Percentiles rank a stretch among this genome's conserved stretches.
phyloP scores from a whole-genome alignment of 1,284 basidiomycete genomes.

The Stereum hirsutum region DNA sequence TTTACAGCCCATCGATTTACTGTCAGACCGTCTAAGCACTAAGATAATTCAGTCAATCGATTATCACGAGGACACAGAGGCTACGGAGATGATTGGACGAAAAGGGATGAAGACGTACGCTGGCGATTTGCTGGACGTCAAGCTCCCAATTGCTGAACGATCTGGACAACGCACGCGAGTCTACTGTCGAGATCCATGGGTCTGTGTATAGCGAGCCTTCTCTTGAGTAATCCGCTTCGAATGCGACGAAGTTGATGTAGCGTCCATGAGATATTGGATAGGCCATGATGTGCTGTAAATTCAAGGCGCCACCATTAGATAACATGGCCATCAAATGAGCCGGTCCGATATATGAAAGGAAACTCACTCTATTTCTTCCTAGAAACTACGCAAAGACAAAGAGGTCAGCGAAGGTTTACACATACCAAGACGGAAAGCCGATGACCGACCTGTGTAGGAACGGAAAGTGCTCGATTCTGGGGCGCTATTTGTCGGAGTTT shows the following conservation, averaged over 20 bases:
- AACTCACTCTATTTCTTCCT: conserved; percentile 28
- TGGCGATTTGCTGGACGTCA: conserved; percentile 28
- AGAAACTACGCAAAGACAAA: conserved; percentile 24
- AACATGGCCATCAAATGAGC: too few relatives aligned
- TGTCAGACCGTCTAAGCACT: conserved; percentile 24
- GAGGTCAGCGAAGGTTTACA: conserved; percentile 1
- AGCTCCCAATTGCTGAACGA: conserved; percentile 31
- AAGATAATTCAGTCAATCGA: background rate
- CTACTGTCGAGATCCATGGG: conserved; percentile 25
- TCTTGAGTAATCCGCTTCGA: conserved; percentile 20
- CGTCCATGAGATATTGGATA: conserved; percentile 33
- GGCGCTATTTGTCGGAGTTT: conserved; percentile 22
- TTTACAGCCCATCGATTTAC: conserved; percentile 43
- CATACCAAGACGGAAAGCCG: background rate
- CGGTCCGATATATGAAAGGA: too few relatives aligned
- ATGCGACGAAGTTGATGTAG: conserved; percentile 33
- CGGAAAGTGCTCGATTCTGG: conserved; percentile 22
- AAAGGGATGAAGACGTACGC: conserved; percentile 24
- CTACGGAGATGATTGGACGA: conserved; percentile 9
- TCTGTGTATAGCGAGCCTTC: conserved; percentile 27
- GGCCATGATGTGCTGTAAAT: conserved; percentile 29
- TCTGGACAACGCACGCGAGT: conserved; percentile 16
- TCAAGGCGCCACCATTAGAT: too few relatives aligned
- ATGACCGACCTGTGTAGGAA: conserved; percentile 26
- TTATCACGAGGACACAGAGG: conserved; percentile 8